These are phyloP conservation scores for Lactarius evosmus DNA, from an alignment of 768 basidiomycete species.

Conservation along the genomic window DNA sequence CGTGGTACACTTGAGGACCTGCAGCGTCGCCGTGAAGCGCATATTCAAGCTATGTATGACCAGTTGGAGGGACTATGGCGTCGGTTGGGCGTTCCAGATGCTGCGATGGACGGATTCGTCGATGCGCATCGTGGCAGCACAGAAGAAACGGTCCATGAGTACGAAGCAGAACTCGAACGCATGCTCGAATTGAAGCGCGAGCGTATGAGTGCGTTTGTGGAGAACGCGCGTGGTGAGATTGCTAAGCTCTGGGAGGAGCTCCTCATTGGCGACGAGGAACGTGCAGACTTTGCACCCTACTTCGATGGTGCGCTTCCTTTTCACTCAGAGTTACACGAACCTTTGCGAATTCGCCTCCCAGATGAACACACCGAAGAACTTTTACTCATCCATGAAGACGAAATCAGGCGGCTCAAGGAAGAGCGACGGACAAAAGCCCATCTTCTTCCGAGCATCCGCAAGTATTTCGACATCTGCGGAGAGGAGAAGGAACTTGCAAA, in stretches of 20 bases:
- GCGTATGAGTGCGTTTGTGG: constrained; percentile 81
- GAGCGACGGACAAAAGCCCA: constrained; percentile 78
- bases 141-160: constrained; percentile 70
- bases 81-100: constrained; percentile 74
- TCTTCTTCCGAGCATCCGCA: constrained; percentile 70
- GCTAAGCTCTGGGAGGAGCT: constrained; percentile 79
- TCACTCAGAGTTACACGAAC: not conserved
- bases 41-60: constrained; percentile 93
- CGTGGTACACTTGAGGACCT: constrained; percentile 62
- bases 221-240: constrained; percentile 79
- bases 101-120: constrained; percentile 89
- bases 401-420: constrained; percentile 76
- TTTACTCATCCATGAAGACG: constrained; percentile 77
- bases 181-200: constrained; percentile 88
- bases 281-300: constrained; percentile 76
- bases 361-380: constrained; percentile 91
- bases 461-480: constrained; percentile 87
- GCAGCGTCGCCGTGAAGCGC: constrained; percentile 70
- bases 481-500: constrained; percentile 87
- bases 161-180: constrained; percentile 85
- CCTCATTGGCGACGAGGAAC: constrained; percentile 80
- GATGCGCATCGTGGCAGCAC: constrained; percentile 82
- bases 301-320: constrained; percentile 61
- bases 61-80: constrained; percentile 89
- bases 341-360: constrained; percentile 32